Evolutionary conservation across 208 protist genomes (phyloP).

Genomic region (Acanthamoeba lenticulata): DNA sequence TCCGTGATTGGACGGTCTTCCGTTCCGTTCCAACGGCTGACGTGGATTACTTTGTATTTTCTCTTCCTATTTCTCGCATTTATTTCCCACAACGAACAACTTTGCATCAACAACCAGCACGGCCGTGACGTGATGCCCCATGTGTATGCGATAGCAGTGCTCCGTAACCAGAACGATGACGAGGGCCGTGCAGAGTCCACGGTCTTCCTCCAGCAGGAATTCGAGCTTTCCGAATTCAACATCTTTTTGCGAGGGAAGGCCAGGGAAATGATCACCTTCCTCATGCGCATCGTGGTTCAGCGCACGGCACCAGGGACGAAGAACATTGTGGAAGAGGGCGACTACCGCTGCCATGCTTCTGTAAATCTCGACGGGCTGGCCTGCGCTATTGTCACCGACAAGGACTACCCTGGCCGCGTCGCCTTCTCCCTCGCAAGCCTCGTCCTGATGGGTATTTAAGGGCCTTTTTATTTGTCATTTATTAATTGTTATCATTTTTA

Average conservation of each 20-base stretch:
- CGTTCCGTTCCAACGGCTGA: too few relatives aligned
- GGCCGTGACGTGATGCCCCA: too few relatives aligned
- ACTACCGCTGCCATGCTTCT: constrained; percentile 35
- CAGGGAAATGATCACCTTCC: constrained; percentile 42
- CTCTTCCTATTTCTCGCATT: too few relatives aligned
- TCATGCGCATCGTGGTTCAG: constrained; percentile 25
- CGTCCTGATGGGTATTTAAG: background rate
- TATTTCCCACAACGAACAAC: too few relatives aligned
- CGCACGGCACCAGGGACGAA: constrained; percentile 13
- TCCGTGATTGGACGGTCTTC: too few relatives aligned
- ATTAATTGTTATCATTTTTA: background rate
- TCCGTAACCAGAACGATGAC: background rate
- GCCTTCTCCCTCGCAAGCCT: constrained; percentile 35
- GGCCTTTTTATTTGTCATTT: background rate
- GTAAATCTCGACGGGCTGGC: constrained; percentile 26
- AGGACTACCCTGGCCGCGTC: constrained; percentile 42
- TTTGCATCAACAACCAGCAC: too few relatives aligned
- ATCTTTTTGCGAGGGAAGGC: constrained; percentile 5
- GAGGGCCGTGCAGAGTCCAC: background rate
- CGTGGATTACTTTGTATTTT: too few relatives aligned
- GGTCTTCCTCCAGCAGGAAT: background rate
- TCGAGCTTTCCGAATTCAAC: constrained; percentile 26
- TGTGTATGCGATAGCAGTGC: constrained; percentile 28
- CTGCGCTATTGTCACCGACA: constrained; percentile 41
- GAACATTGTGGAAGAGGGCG: constrained; percentile 50